Evolutionary conservation across 306 rosid species (phyloP).

Genomic region (Carpinus viminea): DNA sequence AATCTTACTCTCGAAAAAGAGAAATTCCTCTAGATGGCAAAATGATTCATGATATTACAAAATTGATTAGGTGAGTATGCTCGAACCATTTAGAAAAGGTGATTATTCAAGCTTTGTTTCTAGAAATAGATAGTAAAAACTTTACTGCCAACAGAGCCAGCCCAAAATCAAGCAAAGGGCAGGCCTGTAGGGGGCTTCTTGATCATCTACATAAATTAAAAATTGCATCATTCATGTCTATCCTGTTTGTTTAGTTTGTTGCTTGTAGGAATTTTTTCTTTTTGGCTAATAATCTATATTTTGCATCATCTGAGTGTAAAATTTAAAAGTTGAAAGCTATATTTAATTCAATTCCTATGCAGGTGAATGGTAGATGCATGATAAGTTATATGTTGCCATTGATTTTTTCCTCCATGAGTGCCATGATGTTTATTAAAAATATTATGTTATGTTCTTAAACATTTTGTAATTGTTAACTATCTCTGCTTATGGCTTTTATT

Average conservation of each 20-base stretch:
- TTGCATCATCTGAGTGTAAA: constrained; percentile 9
- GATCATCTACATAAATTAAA: no score
- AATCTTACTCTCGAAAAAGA: constrained; percentile 30
- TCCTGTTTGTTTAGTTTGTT: no score
- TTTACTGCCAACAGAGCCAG: constrained; percentile 20
- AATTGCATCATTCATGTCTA: no score
- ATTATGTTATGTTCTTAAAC: background rate
- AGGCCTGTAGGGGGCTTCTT: constrained; percentile 18
- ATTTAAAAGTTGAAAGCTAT: background rate
- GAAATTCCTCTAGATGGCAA: constrained; percentile 39
- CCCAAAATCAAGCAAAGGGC: constrained; percentile 40
- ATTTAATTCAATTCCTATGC: background rate
- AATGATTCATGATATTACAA: constrained; percentile 60
- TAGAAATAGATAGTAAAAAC: constrained; percentile 41
- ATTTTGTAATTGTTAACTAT: no score
- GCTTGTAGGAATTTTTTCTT: no score
- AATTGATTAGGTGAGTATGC: constrained; percentile 63
- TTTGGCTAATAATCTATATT: background rate
- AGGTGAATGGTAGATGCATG: no score
- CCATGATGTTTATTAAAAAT: background rate
- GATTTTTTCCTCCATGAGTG: background rate
- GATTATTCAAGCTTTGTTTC: constrained; percentile 44
- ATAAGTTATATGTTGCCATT: no score
- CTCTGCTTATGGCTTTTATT: no score
- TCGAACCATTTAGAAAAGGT: constrained; percentile 47